These are phyloP conservation scores for Aspergillus wentii DNA, from an alignment of 495 filamentous ascomycete genomes.

Conservation along the genomic window DNA sequence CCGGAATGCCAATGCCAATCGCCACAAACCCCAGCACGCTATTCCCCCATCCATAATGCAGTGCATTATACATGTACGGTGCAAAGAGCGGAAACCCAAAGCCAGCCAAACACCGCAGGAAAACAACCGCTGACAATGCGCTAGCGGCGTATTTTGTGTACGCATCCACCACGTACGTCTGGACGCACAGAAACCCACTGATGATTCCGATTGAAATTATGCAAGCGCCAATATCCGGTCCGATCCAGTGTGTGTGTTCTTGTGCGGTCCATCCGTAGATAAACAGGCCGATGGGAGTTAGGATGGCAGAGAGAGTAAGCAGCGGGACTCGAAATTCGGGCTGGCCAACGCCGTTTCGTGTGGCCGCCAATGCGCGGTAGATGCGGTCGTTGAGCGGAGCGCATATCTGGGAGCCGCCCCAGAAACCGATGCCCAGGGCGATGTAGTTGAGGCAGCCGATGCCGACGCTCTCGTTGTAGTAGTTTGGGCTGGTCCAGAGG, in stretches of 20 bases:
- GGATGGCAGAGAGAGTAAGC: constrained; percentile 51
- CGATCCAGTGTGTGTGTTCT: constrained; percentile 61
- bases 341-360: constrained; percentile 48
- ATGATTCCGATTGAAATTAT: constrained; percentile 58
- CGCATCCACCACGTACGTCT: constrained; percentile 73
- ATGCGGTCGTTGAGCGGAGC: constrained; percentile 55
- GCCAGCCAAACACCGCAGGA: constrained; percentile 63
- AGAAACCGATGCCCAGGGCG: constrained; percentile 62
- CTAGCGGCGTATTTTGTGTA: constrained; percentile 72
- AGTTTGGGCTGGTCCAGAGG: constrained; percentile 49
- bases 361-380: constrained; percentile 56
- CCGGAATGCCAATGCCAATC: constrained; percentile 51
- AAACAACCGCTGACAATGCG: constrained; percentile 61
- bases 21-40: constrained; percentile 52
- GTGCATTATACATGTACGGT: constrained; percentile 52
- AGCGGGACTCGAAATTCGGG: constrained; percentile 70
- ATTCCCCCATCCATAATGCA: constrained; percentile 63
- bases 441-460: constrained; percentile 68
- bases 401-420: constrained; percentile 57
- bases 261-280: constrained; percentile 71
- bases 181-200: constrained; percentile 63
- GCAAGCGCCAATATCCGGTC: constrained; percentile 62
- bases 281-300: constrained; percentile 62
- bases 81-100: constrained; percentile 78
- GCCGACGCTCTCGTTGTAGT: constrained; percentile 56